Base-by-base conservation (phyloP, 768 basidiomycete genomes). In the Amylocystis lapponica region DNA sequence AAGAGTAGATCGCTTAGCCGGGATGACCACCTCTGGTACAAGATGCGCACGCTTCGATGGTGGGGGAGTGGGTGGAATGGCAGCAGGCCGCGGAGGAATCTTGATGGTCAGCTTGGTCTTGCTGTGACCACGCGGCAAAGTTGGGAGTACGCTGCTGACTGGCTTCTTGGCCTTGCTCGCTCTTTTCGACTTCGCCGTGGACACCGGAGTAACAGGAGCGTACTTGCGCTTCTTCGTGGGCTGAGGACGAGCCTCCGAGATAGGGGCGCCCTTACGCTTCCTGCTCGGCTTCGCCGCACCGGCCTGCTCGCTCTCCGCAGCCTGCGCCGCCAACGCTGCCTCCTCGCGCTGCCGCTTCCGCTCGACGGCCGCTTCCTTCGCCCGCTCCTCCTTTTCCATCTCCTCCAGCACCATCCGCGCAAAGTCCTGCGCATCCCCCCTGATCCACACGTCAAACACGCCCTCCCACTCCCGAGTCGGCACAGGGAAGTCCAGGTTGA, bases 391-490 rank as follows among this genome's bases (percentile, higher is more conserved):
- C 52, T 71, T 74, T 47, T 72, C 70, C 26, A 86, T 68, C 62
- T 81, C 83, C 19, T 68, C 68, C 47, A 68, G 71, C 47, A 89
- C 58, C 46, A 79, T 59, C 29, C 65, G 64, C 5, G 88, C 85
- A 62, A 94, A 93, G 13, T 57, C 58, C 60, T 96, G 93, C 2
- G 86, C 83, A 56, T 95, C 91, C 2, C 92, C 90, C 53, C 91
- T 79, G 42, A 92, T 62, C 87, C 90, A 95, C 29, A 78, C 75
- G 62, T 96, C 92, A 52, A 96, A 94, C 3, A 94, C 83, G 7
- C 81, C 85, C 48, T 87, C 85, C 90, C 89, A 94, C 49, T 92
- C 89, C 41, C 84, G 71, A 7, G 81, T 81, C 3, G 89, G 89
- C 8, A 82, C 78, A 1, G 89, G 89, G 59, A 90, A 90, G 48